phyloP scores from a whole-genome alignment of 371 early-diverging fungal species.

The Apophysomyces sp. region DNA sequence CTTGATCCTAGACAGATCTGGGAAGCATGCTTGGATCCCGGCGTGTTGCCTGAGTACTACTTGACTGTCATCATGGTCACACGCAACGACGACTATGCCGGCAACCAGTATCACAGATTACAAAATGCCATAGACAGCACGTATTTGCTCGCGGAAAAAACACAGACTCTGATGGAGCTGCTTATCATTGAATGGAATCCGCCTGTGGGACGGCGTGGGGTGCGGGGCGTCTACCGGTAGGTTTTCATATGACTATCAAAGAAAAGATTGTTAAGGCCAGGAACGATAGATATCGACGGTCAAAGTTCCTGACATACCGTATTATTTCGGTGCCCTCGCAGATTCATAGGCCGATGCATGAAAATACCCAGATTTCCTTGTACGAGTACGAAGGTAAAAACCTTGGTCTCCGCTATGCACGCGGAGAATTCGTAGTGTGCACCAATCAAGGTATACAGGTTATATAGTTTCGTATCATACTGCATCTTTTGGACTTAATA shows the following conservation, averaged over 20 bases:
- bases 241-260: conserved; percentile 7
- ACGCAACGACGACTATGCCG: conserved; percentile 22
- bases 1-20: conserved; percentile 15
- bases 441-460: conserved; percentile 44
- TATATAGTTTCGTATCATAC: too few species aligned
- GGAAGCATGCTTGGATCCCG: conserved; percentile 30
- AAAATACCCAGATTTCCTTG: conserved; percentile 8
- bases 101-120: conserved; percentile 34
- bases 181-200: conserved; percentile 51
- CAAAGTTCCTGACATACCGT: conserved; percentile 37
- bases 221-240: conserved; percentile 37
- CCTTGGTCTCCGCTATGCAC: conserved; percentile 45
- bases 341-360: conserved; percentile 30
- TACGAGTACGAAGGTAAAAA: conserved; percentile 49
- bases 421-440: conserved; percentile 44
- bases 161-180: conserved; percentile 34
- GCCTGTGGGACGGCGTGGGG: conserved; percentile 21
- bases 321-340: conserved; percentile 41
- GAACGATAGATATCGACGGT: conserved; percentile 43
- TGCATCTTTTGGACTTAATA: background rate
- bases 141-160: conserved; percentile 36
- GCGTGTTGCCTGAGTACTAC: conserved; percentile 26
- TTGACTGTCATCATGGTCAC: conserved; percentile 25
- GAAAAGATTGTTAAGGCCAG: too few species aligned
- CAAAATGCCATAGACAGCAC: conserved; percentile 50